Base-by-base conservation (phyloP, 1,284 basidiomycete species). In the Athelia psychrophila region DNA sequence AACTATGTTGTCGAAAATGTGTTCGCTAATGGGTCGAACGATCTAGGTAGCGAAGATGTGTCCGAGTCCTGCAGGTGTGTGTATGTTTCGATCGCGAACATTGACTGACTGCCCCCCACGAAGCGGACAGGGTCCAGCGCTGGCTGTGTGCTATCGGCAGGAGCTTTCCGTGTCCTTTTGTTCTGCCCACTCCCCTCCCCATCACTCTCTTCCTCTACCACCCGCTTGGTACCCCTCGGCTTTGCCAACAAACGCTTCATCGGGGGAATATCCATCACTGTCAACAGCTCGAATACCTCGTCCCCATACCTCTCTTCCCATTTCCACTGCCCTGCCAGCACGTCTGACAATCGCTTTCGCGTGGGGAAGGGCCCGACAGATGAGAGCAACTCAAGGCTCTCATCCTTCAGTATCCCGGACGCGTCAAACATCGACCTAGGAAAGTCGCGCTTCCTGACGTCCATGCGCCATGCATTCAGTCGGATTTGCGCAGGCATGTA, bases 341-440 rank as follows among this genome's bases (percentile, higher is more conserved):
- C 50, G 12, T 27, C 19, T n/a, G 16, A 12, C 23, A 54, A 19
- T 12, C 19, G 10, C 23, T 40, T 23, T 44, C 47, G 38, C 18
- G 50, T 40, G 20, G n/a, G 27, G 12, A 55, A 30, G 13, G 51
- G 51, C 5, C 54, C 51, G 10, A 55, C 32, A 8, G 54, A 55
- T 12, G 54, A 30, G 19, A 55, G 35, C 13, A 55, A 25, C 16
- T 45, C 48, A 24, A 52, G 24, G 4, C 30, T 47, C 9, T 50
- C 33, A 24, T 52, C 35, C 9, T 38, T 42, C 2, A 55, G 24
- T 2, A 55, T 2, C 10, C 48, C 51, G 9, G n/a, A 13, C 10
- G 51, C 18, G 0, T n/a, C 48, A 23, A 55, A 47, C 3, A 47
- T 33, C 22, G 44, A 23, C 6, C 24, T 10, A 6, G 22, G 8